phyloP scores from a whole-genome alignment of 2,329 filamentous ascomycete genomes.

The Sporothrix sp. region DNA sequence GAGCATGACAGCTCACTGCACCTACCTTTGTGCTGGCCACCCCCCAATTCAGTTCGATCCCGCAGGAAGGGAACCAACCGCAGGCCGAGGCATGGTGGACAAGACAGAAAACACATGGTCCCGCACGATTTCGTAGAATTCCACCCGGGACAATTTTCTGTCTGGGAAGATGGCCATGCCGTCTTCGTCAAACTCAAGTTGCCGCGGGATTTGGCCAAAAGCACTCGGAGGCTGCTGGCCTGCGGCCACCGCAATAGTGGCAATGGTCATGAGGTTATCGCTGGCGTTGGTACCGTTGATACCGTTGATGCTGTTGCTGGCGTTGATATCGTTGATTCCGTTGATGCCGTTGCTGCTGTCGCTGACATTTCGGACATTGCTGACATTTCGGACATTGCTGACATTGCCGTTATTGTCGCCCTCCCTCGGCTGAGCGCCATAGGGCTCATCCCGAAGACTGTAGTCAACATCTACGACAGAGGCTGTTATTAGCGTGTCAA shows the following conservation, averaged over 20 bases:
- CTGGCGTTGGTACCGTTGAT: neutral
- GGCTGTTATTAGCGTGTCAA: too few species aligned
- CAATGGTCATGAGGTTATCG: neutral
- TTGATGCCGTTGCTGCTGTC: neutral
- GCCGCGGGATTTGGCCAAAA: too few species aligned
- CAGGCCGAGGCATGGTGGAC: neutral
- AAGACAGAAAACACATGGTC: slow-evolving; percentile 6
- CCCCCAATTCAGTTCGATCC: too few species aligned
- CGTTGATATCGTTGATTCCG: neutral
- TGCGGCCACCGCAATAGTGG: neutral
- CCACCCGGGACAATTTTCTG: neutral
- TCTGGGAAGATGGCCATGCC: too few species aligned
- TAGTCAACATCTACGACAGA: slow-evolving; percentile 5
- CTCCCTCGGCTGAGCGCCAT: neutral
- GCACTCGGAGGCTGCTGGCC: too few species aligned
- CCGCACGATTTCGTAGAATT: slow-evolving; percentile 7
- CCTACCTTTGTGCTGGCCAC: too few species aligned
- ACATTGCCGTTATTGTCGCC: too few species aligned
- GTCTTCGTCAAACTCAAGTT: too few species aligned
- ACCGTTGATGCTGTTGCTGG: neutral
- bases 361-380: too few species aligned
- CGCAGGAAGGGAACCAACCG: too few species aligned
- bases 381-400: too few species aligned
- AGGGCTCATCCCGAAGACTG: slow-evolving; percentile 5
- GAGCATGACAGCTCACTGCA: too few species aligned